These are phyloP conservation scores for Arthrobotrys entomopaga DNA, from an alignment of 2,329 filamentous ascomycete species.

Conservation along the genomic window DNA sequence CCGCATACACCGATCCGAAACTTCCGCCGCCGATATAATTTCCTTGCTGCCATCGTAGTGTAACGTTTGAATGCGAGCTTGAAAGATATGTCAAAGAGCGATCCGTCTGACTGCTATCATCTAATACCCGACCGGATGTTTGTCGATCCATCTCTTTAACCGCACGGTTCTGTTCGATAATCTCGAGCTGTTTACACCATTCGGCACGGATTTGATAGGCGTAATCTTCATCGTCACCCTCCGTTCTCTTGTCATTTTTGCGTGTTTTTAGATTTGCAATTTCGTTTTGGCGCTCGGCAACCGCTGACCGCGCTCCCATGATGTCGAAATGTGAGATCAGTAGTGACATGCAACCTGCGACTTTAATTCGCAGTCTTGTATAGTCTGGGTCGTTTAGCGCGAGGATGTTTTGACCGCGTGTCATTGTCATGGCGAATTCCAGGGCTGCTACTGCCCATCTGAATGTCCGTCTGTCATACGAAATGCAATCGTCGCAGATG, in stretches of 20 bases:
- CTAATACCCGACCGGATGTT: slow-evolving; percentile 86
- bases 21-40: slow-evolving; percentile 96
- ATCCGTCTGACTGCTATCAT: slow-evolving; percentile 95
- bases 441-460: slow-evolving; percentile 95
- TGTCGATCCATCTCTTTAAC: slow-evolving; percentile 86
- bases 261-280: slow-evolving; percentile 82
- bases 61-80: slow-evolving; percentile 92
- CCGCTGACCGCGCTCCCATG: slow-evolving; percentile 94
- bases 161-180: slow-evolving; percentile 80
- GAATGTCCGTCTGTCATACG: slow-evolving; percentile 94
- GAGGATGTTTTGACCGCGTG: slow-evolving; percentile 90
- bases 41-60: slow-evolving; percentile 97
- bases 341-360: slow-evolving; percentile 95
- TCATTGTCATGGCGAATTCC: slow-evolving; percentile 98
- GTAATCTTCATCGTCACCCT: slow-evolving; percentile 86
- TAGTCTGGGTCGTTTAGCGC: slow-evolving; percentile 90
- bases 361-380: slow-evolving; percentile 80
- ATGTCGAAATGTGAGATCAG: slow-evolving; percentile 99
- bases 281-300: slow-evolving; percentile 88
- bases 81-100: slow-evolving; percentile 92
- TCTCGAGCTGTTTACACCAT: slow-evolving; percentile 76
- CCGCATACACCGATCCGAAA: slow-evolving; percentile 96
- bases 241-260: slow-evolving; percentile 78
- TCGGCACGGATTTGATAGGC: slow-evolving; percentile 77
- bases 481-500: slow-evolving; percentile 95